These are phyloP conservation scores for Pestalotiopsis fici DNA, from an alignment of 2,329 filamentous ascomycete genomes.

Conservation along the genomic window DNA sequence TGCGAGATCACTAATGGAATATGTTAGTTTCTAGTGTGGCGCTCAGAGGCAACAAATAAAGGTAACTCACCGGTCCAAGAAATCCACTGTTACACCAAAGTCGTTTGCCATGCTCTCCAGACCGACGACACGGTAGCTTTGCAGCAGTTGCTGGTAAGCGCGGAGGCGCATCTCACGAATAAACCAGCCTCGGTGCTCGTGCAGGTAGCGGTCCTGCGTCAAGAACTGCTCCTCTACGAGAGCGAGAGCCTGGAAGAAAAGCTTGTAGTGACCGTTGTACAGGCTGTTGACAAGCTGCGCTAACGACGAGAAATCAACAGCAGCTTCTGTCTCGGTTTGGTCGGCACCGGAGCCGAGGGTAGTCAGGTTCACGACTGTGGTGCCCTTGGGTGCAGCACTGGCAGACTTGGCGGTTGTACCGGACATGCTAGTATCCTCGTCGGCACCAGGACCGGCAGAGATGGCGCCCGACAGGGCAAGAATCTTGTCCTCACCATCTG, in stretches of 20 bases:
- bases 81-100: conserved; percentile 96
- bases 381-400: conserved; percentile 44
- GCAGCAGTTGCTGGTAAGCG: conserved; percentile 93
- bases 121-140: conserved; percentile 97
- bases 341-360: conserved; percentile 72
- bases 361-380: conserved; percentile 84
- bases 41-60: not conserved
- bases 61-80: conserved; percentile 78
- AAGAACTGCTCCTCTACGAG: conserved; percentile 93
- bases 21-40: conserved; percentile 5
- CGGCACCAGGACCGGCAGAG: conserved; percentile 78
- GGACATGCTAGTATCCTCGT: conserved; percentile 70
- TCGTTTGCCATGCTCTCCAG: conserved; percentile 95
- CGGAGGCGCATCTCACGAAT: conserved; percentile 97
- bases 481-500: conserved; percentile 81
- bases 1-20: conserved; percentile 73
- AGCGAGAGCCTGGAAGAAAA: conserved; percentile 88
- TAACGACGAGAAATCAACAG: conserved; percentile 87
- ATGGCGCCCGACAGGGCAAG: conserved; percentile 78
- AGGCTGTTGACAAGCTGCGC: conserved; percentile 86
- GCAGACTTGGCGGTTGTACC: conserved; percentile 50
- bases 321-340: conserved; percentile 75
- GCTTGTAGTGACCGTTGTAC: conserved; percentile 92
- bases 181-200: conserved; percentile 96
- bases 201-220: conserved; percentile 89